Evolutionary conservation across 2,329 filamentous ascomycete genomes (phyloP), one percentile per base, ranked within the genome.

Genomic region (Xylaria sp.): DNA sequence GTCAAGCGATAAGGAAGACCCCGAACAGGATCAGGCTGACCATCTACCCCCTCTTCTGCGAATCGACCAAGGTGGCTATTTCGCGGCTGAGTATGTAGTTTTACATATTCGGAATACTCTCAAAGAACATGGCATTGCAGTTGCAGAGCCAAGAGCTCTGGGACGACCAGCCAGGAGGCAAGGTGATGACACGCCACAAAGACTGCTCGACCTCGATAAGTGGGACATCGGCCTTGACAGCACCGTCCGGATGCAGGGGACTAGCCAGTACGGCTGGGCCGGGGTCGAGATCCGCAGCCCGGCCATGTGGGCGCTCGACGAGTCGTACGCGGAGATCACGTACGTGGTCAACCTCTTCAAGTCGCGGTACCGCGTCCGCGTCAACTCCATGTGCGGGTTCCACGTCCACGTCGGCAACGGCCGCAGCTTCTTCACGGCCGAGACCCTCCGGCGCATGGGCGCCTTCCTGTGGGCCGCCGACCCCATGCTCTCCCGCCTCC

Each of bases 361-460:
- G 1, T 60, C 56, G 5, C 61, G 56, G 1, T 68, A 70, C 41
- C 65, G 71, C 16, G 48, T 69, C 16, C 65, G 71, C 1, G 60
- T 74, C 11, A 76, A 76, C 48, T 26, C 56, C 0, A 59, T 63
- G 1, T 71, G 69, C 22, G 72, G 71, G 7, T 60, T 75, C 18
- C 71, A 74, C 45, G 69, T 76, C 13, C 71, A 75, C 44, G 61
- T 76, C 3, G 73, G 71, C 4, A 69, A 69, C 44, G 73, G 73
- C 0, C 49, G 29, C 13, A 52, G 62, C n/a, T 63, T 59, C 44
- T 68, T 74, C 45, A 60, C 68, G 13, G 42, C 68, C 8, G 55
- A 61, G 9, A 61, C 64, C 0, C 21, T 71, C 11, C 67, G 69
- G 11, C 67, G 70, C 21, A 52, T 69, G 8, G 71, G 63, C 2